phyloP scores from a whole-genome alignment of 805 yeast genomes.

The Yarrowia sp. region DNA sequence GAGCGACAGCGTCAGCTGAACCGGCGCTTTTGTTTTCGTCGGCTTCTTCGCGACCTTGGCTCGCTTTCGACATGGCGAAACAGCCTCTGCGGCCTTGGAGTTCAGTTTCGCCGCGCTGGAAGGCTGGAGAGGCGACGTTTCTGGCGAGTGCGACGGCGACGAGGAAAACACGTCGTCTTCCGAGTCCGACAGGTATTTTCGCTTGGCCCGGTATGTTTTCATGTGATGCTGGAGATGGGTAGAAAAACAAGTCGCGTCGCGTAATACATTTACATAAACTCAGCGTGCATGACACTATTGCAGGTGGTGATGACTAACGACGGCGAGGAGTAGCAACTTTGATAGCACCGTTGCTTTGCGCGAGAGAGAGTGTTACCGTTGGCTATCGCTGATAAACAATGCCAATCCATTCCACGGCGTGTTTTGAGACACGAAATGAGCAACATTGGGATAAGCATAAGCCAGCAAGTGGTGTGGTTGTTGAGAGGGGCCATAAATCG shows the following conservation, averaged over 20 bases:
- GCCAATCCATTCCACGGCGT: no score
- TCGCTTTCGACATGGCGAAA: not conserved
- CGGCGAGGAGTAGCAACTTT: no score
- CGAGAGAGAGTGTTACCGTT: no score
- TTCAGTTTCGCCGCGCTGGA: not conserved
- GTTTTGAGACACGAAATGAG: not conserved
- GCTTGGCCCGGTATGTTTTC: slow-evolving; percentile 5
- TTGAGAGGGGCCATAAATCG: not conserved
- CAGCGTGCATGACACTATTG: not conserved
- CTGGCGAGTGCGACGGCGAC: not conserved
- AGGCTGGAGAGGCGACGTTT: slow-evolving; percentile 12
- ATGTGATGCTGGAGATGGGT: not conserved
- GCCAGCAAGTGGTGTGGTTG: no score
- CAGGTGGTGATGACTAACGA: no score
- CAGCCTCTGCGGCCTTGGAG: not conserved
- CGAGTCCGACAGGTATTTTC: slow-evolving; percentile 22
- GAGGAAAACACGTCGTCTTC: slow-evolving; percentile 20
- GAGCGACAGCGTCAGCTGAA: slow-evolving; percentile 11
- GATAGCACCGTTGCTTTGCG: no score
- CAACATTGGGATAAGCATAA: not conserved
- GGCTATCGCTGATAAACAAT: no score
- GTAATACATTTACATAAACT: not conserved
- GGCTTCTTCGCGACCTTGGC: not conserved
- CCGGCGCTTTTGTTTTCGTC: not conserved
- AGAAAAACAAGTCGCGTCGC: slow-evolving; percentile 11